These are phyloP conservation scores for Physcomitrium patens DNA, from an alignment of 225 moss, liverwort and hornwort species.

Conservation along the genomic window DNA sequence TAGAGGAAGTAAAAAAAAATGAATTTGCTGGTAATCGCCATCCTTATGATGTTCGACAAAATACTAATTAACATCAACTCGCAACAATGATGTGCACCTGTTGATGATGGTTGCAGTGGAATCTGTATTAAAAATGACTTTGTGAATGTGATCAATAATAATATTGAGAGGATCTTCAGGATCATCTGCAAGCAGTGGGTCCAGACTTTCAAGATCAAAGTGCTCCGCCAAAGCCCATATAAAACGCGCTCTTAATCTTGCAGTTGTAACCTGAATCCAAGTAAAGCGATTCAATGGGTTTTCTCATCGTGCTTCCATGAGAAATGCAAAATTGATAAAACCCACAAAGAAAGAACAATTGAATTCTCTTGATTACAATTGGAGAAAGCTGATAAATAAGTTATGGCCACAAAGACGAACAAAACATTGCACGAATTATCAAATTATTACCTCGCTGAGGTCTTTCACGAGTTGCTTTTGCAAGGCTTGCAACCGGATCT, in stretches of 20 bases:
- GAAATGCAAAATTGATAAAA: constrained; percentile 23
- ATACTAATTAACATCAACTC: background rate
- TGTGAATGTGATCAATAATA: constrained; percentile 85
- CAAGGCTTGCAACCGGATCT: constrained; percentile 82
- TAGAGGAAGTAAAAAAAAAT: constrained; percentile 6
- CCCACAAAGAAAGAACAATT: constrained; percentile 31
- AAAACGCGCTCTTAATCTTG: constrained; percentile 78
- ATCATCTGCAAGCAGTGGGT: constrained; percentile 93
- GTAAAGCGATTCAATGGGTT: constrained; percentile 24
- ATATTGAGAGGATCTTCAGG: constrained; percentile 94
- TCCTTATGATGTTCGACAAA: constrained; percentile 10
- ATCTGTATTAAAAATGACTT: constrained; percentile 84
- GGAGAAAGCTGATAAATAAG: background rate
- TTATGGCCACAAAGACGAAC: constrained; percentile 1
- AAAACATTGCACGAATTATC: constrained; percentile 16
- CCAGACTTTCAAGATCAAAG: constrained; percentile 88
- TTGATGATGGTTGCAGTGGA: constrained; percentile 72
- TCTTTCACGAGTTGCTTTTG: constrained; percentile 79
- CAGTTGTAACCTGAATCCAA: constrained; percentile 69
- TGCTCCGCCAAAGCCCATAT: constrained; percentile 95
- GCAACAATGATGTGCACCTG: constrained; percentile 39
- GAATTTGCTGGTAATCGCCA: constrained; percentile 27
- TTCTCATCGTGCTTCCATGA: constrained; percentile 24
- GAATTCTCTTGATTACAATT: constrained; percentile 37
- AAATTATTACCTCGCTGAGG: constrained; percentile 67